Percentiles rank a stretch among this genome's conserved stretches.
Evolutionary conservation across 2,329 filamentous ascomycete genomes (phyloP).

Genomic region (Fusarium tricinctum): DNA sequence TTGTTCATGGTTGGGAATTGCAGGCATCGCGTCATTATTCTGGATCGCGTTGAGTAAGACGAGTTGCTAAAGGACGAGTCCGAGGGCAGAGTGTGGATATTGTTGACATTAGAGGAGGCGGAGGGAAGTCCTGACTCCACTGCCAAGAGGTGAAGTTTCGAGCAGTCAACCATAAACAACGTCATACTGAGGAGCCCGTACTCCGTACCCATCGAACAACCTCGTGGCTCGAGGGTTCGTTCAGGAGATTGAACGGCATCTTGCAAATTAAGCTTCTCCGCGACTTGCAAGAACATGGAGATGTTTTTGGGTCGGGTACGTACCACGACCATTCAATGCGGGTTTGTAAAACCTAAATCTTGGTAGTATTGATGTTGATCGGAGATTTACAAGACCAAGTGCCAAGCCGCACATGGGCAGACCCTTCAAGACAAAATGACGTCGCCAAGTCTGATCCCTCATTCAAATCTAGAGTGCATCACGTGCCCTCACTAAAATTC

Average conservation of each 20-base stretch:
- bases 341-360: neutral
- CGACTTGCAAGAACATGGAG: neutral
- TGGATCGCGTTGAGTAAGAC: constrained; percentile 25
- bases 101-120: constrained; percentile 19
- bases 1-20: constrained; percentile 6
- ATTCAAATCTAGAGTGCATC: neutral
- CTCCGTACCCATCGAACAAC: constrained; percentile 37
- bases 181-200: constrained; percentile 1
- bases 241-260: constrained; percentile 14
- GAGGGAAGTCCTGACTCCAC: constrained; percentile 33
- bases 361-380: constrained; percentile 3
- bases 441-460: constrained; percentile 9
- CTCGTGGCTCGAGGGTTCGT: constrained; percentile 29
- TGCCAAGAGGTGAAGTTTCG: constrained; percentile 11
- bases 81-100: constrained; percentile 34
- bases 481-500: constrained; percentile 11
- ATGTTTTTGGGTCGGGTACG: neutral
- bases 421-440: constrained; percentile 8
- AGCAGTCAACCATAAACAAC: neutral
- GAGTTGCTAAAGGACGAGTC: constrained; percentile 19
- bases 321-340: neutral
- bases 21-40: constrained; percentile 38
- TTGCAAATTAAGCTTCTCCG: constrained; percentile 35
- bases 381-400: constrained; percentile 12
- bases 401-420: constrained; percentile 12